Evolutionary conservation across 2,329 filamentous ascomycete species (phyloP).

Genomic region (Stemphylium beticola): DNA sequence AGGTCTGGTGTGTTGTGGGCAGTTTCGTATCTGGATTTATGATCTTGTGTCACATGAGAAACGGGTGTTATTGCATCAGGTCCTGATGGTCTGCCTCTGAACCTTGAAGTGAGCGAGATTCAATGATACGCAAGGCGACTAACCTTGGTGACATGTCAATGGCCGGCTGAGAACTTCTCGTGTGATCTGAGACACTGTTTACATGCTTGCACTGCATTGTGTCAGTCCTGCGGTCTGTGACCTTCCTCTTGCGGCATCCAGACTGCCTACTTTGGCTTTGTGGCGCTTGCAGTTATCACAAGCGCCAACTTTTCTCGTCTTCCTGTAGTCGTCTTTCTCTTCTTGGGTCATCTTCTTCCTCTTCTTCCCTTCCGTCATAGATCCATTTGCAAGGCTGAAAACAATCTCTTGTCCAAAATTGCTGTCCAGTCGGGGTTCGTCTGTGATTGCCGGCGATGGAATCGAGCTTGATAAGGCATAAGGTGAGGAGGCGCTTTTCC

Average conservation of each 20-base stretch:
- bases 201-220: conserved; percentile 4
- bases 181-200: background rate
- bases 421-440: conserved; percentile 6
- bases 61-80: background rate
- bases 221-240: background rate
- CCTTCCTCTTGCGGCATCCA: background rate
- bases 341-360: conserved; percentile 37
- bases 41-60: background rate
- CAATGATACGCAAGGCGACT: background rate
- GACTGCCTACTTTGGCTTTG: conserved; percentile 34
- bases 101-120: background rate
- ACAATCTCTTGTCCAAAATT: conserved; percentile 29
- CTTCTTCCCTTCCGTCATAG: conserved; percentile 26
- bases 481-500: background rate
- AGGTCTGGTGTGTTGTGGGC: background rate
- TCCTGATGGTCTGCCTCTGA: background rate
- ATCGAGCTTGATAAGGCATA: background rate
- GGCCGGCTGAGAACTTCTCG: background rate
- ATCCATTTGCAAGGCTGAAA: conserved; percentile 31
- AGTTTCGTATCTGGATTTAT: background rate
- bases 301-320: conserved; percentile 35
- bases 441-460: background rate
- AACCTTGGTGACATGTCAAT: conserved; percentile 1
- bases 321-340: conserved; percentile 33
- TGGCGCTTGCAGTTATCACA: conserved; percentile 33